A percentile compares a stretch with the other conserved stretches of the same genome.
These are phyloP conservation scores for Lachnellula hyalina DNA, from an alignment of 2,329 filamentous ascomycete species.

Conservation along the genomic window DNA sequence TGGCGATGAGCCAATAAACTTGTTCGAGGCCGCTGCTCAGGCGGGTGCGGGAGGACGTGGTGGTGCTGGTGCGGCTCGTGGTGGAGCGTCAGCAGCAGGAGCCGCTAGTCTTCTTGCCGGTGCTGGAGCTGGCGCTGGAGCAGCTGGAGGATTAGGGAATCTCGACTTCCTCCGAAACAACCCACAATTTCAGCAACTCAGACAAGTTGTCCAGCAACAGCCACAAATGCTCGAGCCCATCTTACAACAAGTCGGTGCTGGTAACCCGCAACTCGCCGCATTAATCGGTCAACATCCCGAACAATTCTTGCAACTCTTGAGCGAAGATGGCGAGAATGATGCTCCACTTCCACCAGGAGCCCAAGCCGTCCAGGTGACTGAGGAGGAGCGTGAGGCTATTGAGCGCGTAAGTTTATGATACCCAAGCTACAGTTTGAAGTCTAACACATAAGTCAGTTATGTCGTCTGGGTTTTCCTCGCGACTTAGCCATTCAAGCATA, in stretches of 20 bases:
- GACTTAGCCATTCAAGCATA: constrained; percentile 96
- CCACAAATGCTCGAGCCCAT: constrained; percentile 99
- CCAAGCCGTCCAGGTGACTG: constrained; percentile 84
- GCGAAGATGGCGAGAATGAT: constrained; percentile 82
- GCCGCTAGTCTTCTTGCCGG: constrained; percentile 54
- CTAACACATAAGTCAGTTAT: constrained; percentile 54
- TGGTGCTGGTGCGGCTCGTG: constrained; percentile 38
- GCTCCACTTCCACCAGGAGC: constrained; percentile 80
- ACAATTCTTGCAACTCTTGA: constrained; percentile 84
- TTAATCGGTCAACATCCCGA: constrained; percentile 89
- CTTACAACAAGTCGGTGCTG: constrained; percentile 87
- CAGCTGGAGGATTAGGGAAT: constrained; percentile 57
- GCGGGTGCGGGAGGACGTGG: constrained; percentile 36
- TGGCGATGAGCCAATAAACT: constrained; percentile 67
- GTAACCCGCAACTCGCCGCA: constrained; percentile 90
- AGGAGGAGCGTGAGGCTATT: constrained; percentile 95
- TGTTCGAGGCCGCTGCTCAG: constrained; percentile 89
- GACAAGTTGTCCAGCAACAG: constrained; percentile 95
- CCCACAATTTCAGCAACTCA: constrained; percentile 94
- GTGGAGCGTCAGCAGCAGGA: constrained; percentile 48
- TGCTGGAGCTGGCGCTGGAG: constrained; percentile 39
- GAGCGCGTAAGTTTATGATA: constrained; percentile 64
- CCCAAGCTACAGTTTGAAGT: constrained; percentile 8
- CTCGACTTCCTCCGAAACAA: constrained; percentile 94
- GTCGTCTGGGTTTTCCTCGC: constrained; percentile 85